These are phyloP conservation scores for Boechera divaricarpa DNA, from an alignment of 345 rosid genomes.

Conservation along the genomic window DNA sequence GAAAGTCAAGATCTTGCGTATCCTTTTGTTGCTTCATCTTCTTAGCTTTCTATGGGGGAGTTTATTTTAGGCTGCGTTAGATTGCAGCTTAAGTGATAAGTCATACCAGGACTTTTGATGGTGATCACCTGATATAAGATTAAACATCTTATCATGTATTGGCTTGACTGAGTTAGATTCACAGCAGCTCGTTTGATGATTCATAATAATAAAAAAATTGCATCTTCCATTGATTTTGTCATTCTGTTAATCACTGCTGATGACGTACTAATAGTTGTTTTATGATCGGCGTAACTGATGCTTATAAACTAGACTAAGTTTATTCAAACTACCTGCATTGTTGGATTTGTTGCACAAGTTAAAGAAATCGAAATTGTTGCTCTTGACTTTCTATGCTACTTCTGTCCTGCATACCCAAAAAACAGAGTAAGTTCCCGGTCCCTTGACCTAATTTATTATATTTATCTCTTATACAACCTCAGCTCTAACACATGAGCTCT, in stretches of 20 bases:
- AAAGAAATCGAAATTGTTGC: slow-evolving; percentile 28
- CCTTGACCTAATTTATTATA: slow-evolving; percentile 15
- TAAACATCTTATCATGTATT: not conserved
- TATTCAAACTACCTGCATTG: slow-evolving; percentile 1
- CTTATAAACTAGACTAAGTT: not conserved
- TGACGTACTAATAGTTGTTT: not conserved
- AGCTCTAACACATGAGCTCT: slow-evolving; percentile 27
- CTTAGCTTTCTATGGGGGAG: not conserved
- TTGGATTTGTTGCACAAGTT: slow-evolving; percentile 13
- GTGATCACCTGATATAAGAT: not conserved
- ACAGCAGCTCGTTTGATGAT: not conserved
- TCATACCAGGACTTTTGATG: slow-evolving; percentile 3
- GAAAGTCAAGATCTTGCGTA: slow-evolving; percentile 76
- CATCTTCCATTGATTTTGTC: slow-evolving; percentile 6
- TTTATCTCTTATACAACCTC: no score
- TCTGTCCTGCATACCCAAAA: slow-evolving; percentile 8
- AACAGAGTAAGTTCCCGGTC: slow-evolving; percentile 51
- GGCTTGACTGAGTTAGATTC: not conserved
- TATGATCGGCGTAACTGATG: not conserved
- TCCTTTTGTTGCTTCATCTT: slow-evolving; percentile 49
- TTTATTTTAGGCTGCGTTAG: not conserved
- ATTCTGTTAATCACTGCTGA: not conserved
- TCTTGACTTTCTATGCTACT: slow-evolving; percentile 45
- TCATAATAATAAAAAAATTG: not conserved
- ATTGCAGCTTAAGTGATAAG: slow-evolving; percentile 3